Conservation (phyloP, 2,329 filamentous ascomycete species). For the Sporothrix variecibatus region DNA sequence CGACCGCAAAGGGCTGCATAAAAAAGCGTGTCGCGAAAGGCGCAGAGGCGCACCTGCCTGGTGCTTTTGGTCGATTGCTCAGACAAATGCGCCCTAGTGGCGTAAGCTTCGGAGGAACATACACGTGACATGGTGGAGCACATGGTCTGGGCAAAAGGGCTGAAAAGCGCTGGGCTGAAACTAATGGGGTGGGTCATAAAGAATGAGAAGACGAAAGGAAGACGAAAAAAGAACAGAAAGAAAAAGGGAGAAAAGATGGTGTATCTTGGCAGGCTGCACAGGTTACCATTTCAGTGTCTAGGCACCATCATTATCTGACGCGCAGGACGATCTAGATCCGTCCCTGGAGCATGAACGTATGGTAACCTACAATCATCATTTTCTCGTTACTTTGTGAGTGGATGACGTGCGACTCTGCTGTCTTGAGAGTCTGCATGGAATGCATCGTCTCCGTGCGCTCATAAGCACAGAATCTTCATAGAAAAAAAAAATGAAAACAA, state of each 20-base stretch:
- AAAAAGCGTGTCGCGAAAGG: not conserved
- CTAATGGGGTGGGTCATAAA: not conserved
- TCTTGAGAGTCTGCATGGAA: no score
- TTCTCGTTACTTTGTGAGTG: no score
- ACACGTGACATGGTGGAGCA: not conserved
- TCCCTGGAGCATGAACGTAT: not conserved
- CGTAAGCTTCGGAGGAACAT: not conserved
- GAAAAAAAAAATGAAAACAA: no score
- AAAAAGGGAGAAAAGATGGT: not conserved
- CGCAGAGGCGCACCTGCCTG: not conserved
- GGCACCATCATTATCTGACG: not conserved
- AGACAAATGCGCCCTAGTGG: not conserved
- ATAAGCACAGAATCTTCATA: no score
- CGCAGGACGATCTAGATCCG: not conserved
- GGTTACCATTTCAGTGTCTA: not conserved
- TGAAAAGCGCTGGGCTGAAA: not conserved
- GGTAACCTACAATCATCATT: no score
- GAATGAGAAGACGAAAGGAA: no score
- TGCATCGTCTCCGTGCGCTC: no score
- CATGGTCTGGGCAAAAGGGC: not conserved
- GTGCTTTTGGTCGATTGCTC: not conserved
- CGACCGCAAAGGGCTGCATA: not conserved
- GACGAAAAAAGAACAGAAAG: not conserved
- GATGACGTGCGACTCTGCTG: no score
- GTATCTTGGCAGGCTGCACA: not conserved